Evolutionary conservation across 805 yeast species (phyloP), one percentile per base, ranked within the genome.

Genomic region (Ogataea wickerhamii): DNA sequence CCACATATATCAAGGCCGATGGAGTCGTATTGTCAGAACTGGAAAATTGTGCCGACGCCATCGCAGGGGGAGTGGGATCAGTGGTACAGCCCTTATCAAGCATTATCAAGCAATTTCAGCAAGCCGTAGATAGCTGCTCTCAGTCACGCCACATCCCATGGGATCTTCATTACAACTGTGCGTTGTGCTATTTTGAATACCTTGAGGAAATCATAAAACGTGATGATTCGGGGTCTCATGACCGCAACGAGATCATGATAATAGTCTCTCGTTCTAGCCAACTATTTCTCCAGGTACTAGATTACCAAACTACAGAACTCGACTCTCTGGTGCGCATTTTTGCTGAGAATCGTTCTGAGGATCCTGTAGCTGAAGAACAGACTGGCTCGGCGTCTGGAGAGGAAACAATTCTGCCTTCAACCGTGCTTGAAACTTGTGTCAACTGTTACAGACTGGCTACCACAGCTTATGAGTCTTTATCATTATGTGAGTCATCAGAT

Each of bases 151-250:
- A 22, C 5, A 33, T 48, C 14, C 65, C 71, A 3, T 54, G 63
- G 55, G 81, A 76, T 47, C 56, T 75, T 32, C 53, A 66, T 21
- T 73, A 61, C 52, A 76, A 75, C 44, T 55, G 68, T 8, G 74
- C 69, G 0, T 49, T 74, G 30, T 74, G 69, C 6, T 71, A 71
- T 45, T 65, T 67, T 21, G 78, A 74, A 44, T 61, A 62, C 7
- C 54, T 74, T 26, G 80, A 75, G 37, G 56, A 48, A n/a, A 20
- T 48, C 11, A 53, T 51, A 4, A 61, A 58, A 10, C 47, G 45
- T 4, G 26, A 47, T 5, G 46, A 39, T 8, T 18, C 32, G 14
- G 32, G 10, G 6, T 10, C 14, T 10, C 33, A 43, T 8, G 21
- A 23, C 8, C 28, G 33, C 8, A 38, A 37, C 4, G 47, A 54